A percentile compares a stretch with the other conserved stretches of the same genome.
Evolutionary conservation across 2,329 filamentous ascomycete genomes (phyloP).

Genomic region (Penicillium sp.): DNA sequence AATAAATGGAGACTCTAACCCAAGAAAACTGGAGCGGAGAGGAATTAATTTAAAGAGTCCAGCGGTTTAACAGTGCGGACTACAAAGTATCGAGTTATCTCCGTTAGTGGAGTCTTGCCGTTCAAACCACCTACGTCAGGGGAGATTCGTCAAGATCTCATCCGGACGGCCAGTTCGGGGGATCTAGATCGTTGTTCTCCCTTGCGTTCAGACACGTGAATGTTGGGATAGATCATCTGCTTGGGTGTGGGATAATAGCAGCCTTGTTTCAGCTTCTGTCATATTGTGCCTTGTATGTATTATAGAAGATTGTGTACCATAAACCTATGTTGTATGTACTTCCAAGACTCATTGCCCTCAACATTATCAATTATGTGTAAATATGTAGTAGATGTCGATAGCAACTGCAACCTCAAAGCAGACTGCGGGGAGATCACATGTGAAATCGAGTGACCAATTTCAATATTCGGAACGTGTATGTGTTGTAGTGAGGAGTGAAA

Average conservation of each 20-base stretch:
- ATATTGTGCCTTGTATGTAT: neutral
- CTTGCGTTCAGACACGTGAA: neutral
- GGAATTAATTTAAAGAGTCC: no score
- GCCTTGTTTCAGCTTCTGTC: neutral
- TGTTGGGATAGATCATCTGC: neutral
- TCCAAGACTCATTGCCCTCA: no score
- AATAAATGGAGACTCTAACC: no score
- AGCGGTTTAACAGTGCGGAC: no score
- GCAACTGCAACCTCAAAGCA: neutral
- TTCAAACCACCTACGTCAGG: neutral
- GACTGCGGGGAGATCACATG: slow-evolving; percentile 6
- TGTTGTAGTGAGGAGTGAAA: neutral
- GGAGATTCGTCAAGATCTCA: no score
- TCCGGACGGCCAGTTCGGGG: no score
- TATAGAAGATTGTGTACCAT: no score
- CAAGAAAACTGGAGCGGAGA: no score
- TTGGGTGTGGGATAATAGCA: neutral
- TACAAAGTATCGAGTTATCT: neutral
- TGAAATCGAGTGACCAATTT: neutral
- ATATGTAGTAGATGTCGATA: neutral
- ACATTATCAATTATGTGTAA: no score
- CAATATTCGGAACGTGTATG: neutral
- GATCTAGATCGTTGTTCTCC: neutral
- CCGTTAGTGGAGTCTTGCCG: neutral
- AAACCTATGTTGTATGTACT: no score